Evolutionary conservation across 495 filamentous ascomycete species (phyloP), one percentile per base, ranked within the genome.

Genomic region (Hypoxylon rickii): DNA sequence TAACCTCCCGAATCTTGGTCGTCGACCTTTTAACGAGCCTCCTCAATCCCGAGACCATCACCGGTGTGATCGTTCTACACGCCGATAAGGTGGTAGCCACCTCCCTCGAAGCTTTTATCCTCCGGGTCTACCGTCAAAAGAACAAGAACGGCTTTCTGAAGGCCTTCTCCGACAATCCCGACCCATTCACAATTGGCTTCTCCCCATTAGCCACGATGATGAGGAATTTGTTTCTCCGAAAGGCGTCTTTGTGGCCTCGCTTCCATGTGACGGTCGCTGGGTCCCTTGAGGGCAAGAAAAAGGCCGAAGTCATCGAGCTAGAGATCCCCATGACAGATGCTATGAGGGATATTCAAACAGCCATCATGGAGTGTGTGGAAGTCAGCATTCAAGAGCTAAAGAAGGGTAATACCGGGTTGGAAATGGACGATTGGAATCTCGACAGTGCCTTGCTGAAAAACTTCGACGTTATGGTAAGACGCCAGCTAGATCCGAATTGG

Each of bases 381-480:
- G 85, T 92, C 40, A 95, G 90, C 56, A 92, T 98, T 58, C 81
- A 85, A 20, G 95, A 98, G 66, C 76, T 98, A 12, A 92, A 90
- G 67, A 97, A 96, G 67, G 78, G 83, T 7, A 97, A 96, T 64
- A 79, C 86, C 0, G 91, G 92, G 0, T 73, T 98, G 4, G 95
- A 98, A 57, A 89, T 97, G 88, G 93, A 93, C 52, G 92, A 97
- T 58, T 98, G 94, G 94, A 97, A 90, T 48, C 76, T 96, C 15
- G 95, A 98, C 68, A 96, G 90, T 68, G 95, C 94, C 17, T 73
- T 98, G 48, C 89, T 97, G 55, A 89, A 86, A 68, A 93, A 87
- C 59, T 98, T 98, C 68, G 95, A 97, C 70, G 77, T 89, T 26
- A 84, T 92, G 51, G 84, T 98, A 41, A 76, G 92, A 42, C 84